phyloP scores from a whole-genome alignment of 2,329 filamentous ascomycete species.

The Pseudohalonectria lignicola region DNA sequence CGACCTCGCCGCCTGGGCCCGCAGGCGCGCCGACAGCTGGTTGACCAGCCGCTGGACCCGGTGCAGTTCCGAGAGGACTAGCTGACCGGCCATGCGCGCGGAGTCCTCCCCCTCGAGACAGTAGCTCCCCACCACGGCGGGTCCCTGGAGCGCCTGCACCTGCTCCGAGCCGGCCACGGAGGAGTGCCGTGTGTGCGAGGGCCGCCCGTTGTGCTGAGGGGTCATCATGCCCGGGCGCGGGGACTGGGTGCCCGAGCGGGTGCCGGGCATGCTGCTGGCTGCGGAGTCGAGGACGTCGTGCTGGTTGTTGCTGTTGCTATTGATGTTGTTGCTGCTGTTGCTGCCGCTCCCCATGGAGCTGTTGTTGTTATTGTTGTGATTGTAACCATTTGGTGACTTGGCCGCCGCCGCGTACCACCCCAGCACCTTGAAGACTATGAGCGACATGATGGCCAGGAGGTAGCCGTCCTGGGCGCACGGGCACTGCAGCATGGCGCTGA shows the following conservation, averaged over 20 bases:
- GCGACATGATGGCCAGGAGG: slow-evolving; percentile 17
- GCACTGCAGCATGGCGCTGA: slow-evolving; percentile 19
- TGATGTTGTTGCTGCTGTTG: not conserved
- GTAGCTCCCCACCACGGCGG: slow-evolving; percentile 6
- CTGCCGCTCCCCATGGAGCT: not conserved
- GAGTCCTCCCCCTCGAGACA: slow-evolving; percentile 9
- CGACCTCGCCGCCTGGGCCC: not conserved
- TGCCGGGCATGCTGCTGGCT: not conserved
- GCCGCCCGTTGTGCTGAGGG: not conserved
- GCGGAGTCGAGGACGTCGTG: not conserved
- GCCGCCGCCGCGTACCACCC: slow-evolving; percentile 18
- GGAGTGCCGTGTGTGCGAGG: no score
- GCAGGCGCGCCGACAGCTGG: slow-evolving; percentile 10
- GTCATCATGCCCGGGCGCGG: no score
- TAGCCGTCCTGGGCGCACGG: slow-evolving; percentile 20
- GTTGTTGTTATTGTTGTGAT: not conserved
- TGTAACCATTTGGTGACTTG: not conserved
- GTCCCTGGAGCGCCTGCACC: slow-evolving; percentile 3
- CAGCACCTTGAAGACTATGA: slow-evolving; percentile 22
- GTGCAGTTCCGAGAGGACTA: slow-evolving; percentile 22
- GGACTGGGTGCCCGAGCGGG: not conserved
- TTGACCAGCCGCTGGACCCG: slow-evolving; percentile 19
- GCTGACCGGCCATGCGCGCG: slow-evolving; percentile 17
- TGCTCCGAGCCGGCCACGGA: not conserved
- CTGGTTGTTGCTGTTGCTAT: not conserved